Percentiles rank a stretch among this genome's conserved stretches.
These are phyloP conservation scores for Ustilago nuda DNA, from an alignment of 1,284 basidiomycete species.

Conservation along the genomic window DNA sequence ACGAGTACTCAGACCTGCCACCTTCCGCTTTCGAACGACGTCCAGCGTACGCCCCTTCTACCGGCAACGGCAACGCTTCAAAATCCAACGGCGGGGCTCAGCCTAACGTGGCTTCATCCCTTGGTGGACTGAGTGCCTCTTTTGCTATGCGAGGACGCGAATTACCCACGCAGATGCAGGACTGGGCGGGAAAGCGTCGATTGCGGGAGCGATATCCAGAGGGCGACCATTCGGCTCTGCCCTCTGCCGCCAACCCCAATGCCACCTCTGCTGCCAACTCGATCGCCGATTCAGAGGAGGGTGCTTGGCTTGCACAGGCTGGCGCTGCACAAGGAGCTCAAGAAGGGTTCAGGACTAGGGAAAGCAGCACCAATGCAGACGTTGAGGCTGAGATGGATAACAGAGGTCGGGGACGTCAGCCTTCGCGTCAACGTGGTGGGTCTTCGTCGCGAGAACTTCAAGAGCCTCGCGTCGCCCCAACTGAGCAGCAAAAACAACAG, in stretches of 20 bases:
- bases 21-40: conserved; percentile 50
- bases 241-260: conserved; percentile 54
- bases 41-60: conserved; percentile 27
- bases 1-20: conserved; percentile 47
- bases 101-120: conserved; percentile 32
- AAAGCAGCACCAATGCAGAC: conserved; percentile 34
- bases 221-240: conserved; percentile 60
- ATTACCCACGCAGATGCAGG: conserved; percentile 53
- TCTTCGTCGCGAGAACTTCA: conserved; percentile 32
- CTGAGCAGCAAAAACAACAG: neutral
- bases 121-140: conserved; percentile 55
- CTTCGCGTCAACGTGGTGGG: conserved; percentile 25
- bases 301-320: conserved; percentile 18
- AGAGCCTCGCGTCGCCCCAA: conserved; percentile 17
- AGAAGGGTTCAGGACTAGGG: conserved; percentile 18
- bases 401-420: conserved; percentile 39
- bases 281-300: conserved; percentile 44
- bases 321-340: neutral
- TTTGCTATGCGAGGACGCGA: conserved; percentile 64
- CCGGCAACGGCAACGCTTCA: conserved; percentile 7
- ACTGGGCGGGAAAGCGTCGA: conserved; percentile 62
- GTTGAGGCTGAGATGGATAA: conserved; percentile 40
- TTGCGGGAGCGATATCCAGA: conserved; percentile 60
- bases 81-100: conserved; percentile 17
- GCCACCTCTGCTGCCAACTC: conserved; percentile 47